These are phyloP conservation scores for Thamnidium elegans DNA, from an alignment of 192 early-diverging fungal genomes.

Conservation along the genomic window DNA sequence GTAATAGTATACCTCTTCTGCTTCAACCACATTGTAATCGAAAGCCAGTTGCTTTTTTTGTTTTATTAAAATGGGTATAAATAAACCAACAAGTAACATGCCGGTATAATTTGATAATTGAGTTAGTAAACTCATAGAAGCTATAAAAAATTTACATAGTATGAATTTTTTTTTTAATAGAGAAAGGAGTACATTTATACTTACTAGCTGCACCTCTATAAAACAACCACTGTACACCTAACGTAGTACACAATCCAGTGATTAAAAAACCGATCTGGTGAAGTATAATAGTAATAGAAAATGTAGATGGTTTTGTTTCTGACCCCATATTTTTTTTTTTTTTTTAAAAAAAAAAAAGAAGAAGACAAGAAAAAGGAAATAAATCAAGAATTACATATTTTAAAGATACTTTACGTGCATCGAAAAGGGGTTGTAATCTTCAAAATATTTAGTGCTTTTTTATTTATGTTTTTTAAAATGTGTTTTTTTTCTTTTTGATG, in stretches of 20 bases:
- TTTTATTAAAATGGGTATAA: constrained; percentile 30
- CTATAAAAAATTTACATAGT: not conserved
- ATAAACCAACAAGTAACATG: constrained; percentile 37
- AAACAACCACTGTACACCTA: constrained; percentile 54
- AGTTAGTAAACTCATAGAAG: constrained; percentile 27
- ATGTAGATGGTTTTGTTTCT: not conserved
- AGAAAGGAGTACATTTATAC: constrained; percentile 1
- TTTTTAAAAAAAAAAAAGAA: constrained; percentile 17
- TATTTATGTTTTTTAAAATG: too few relatives aligned
- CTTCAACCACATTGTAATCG: too few relatives aligned
- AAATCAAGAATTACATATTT: not conserved
- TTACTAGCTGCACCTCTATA: constrained; percentile 61
- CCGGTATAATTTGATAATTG: constrained; percentile 37
- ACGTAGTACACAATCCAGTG: constrained; percentile 51
- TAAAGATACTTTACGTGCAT: too few relatives aligned
- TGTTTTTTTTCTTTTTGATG: too few relatives aligned
- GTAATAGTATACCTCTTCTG: too few relatives aligned
- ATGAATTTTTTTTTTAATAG: not conserved
- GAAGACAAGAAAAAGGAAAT: not conserved
- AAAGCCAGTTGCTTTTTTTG: not conserved
- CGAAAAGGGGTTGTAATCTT: too few relatives aligned
- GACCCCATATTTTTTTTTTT: constrained; percentile 13
- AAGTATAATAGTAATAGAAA: not conserved
- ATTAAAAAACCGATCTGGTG: constrained; percentile 50
- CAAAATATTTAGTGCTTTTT: too few relatives aligned